Conservation (phyloP, 306 rosid species). For the Cucurbita argyrosperma region DNA sequence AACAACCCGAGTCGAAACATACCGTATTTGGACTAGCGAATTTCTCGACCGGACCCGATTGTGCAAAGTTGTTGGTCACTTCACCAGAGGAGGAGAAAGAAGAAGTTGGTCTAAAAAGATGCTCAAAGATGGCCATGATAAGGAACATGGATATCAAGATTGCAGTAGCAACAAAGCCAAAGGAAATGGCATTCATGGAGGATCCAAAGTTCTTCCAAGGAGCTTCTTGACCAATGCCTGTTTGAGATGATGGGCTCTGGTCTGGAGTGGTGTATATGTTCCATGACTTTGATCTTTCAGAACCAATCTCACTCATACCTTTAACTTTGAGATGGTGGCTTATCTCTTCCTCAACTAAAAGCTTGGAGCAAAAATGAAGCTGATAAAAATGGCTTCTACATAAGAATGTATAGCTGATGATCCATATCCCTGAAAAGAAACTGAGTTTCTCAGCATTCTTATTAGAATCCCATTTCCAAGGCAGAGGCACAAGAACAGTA, state of each 20-base stretch:
- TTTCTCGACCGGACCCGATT: constrained; percentile 29
- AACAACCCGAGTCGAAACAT: constrained; percentile 11
- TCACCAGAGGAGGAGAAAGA: constrained; percentile 41
- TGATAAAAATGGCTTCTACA: not conserved
- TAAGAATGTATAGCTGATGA: not conserved
- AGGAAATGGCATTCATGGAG: constrained; percentile 81
- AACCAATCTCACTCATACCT: constrained; percentile 37
- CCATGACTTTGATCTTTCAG: constrained; percentile 60
- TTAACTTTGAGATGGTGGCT: not conserved
- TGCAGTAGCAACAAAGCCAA: constrained; percentile 92
- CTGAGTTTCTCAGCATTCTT: not conserved
- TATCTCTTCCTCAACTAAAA: not conserved
- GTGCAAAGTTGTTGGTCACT: constrained; percentile 22
- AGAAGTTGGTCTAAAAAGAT: constrained; percentile 60
- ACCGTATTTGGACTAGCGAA: constrained; percentile 36
- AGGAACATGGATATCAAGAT: constrained; percentile 86
- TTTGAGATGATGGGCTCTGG: constrained; percentile 42
- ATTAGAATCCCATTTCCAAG: not conserved
- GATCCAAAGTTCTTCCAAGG: constrained; percentile 71
- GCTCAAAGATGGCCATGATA: constrained; percentile 90
- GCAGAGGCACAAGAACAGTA: not conserved
- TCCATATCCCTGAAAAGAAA: not conserved
- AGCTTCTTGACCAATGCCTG: constrained; percentile 37
- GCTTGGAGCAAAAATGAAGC: not conserved
- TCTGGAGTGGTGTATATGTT: constrained; percentile 40